Base-by-base conservation (phyloP, 306 rosid species). In the Vicia faba region DNA sequence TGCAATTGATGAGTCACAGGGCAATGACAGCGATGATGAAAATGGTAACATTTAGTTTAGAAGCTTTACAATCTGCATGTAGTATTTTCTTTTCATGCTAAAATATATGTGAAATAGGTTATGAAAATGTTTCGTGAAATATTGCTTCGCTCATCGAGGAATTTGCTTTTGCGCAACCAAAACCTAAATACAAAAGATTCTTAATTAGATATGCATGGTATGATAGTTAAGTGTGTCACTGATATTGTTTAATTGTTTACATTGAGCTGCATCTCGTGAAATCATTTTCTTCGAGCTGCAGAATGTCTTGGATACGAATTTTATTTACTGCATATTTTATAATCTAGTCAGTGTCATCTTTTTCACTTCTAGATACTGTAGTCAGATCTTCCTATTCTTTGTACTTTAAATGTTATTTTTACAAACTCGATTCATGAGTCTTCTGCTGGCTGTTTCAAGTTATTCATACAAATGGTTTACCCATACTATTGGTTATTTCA, bases 21-120 rank as follows among this genome's bases (percentile, higher is more conserved):
- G 43, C 18, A 64, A 62, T 51, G 76, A 39, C 68, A 78, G 80
- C 5, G 86, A 81, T 55, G 82, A 82, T 33, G 84, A 82, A 66
- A 70, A 71, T 69, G 91, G 89, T 83, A 83, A 63, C 5, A 56
- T 58, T 56, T 74, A 57, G 4, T 64, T 43, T 33, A 11, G 61
- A 66, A 46, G 70, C 26, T 69, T 35, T 74, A 65, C 56, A 61
- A 31, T 73, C 18, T 14, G 50, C 62, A 33, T 55, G 9, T 12
- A 31, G 16, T 48, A 29, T 40, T 48, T 43, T 72, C 35, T 25
- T 25, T 25, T n/a, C 31, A 18, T 70, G 54, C 39, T 64, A n/a
- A 72, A 64, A 72, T 71, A 28, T 48, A 40, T 19, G 48, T 39
- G 25, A 50, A 48, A 50, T 10, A 8, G 29, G 62, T 45, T 48